phyloP scores from a whole-genome alignment of 192 early-diverging fungal genomes.

The Fimicolochytrium jonesii region DNA sequence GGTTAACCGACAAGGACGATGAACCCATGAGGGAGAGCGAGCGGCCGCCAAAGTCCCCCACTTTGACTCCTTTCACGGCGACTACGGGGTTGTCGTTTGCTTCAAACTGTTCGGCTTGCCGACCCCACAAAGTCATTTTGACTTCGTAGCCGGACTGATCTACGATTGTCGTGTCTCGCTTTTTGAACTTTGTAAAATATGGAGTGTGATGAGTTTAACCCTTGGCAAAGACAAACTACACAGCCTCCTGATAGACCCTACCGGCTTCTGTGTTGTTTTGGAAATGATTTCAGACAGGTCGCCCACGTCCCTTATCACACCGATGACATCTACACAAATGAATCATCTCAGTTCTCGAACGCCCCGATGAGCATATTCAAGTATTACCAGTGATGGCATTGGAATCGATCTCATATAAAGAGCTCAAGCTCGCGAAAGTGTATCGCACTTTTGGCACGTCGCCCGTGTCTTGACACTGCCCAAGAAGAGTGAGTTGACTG shows the following conservation, averaged over 20 bases:
- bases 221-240: too few species aligned
- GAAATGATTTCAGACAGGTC: constrained; percentile 59
- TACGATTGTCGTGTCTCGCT: constrained; percentile 78
- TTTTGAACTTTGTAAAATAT: constrained; percentile 51
- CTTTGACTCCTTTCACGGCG: constrained; percentile 76
- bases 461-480: constrained; percentile 53
- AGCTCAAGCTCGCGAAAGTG: constrained; percentile 66
- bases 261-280: constrained; percentile 55
- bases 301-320: constrained; percentile 63
- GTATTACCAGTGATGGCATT: constrained; percentile 56
- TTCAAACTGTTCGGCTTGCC: constrained; percentile 65
- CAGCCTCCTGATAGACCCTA: constrained; percentile 18
- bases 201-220: neutral
- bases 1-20: constrained; percentile 54
- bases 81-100: constrained; percentile 54
- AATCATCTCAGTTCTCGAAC: too few species aligned
- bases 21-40: constrained; percentile 51
- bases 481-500: too few species aligned
- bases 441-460: constrained; percentile 54
- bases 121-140: constrained; percentile 82
- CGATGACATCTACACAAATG: constrained; percentile 69
- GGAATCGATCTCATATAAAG: constrained; percentile 67
- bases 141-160: constrained; percentile 71
- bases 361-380: neutral
- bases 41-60: constrained; percentile 74